Conservation (phyloP, 2,329 filamentous ascomycete species). For the Fusarium floridanum region DNA sequence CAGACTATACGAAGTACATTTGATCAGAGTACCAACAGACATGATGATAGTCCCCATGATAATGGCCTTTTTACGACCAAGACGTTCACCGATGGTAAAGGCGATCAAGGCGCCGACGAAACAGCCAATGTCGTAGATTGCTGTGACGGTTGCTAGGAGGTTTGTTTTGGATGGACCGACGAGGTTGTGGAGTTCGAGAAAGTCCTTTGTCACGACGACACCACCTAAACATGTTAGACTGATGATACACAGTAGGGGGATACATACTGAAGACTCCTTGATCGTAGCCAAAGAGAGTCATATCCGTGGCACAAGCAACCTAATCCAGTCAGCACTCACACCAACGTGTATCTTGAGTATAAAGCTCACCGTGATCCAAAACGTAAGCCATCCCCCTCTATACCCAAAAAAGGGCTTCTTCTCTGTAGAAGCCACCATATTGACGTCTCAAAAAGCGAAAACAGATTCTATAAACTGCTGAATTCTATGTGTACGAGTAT, state of each 20-base stretch:
- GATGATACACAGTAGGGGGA: neutral
- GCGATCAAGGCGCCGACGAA: conserved; percentile 28
- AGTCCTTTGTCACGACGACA: conserved; percentile 26
- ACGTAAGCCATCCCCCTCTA: conserved; percentile 31
- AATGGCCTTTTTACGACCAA: conserved; percentile 28
- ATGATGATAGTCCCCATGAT: conserved; percentile 23
- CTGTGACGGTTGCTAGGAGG: conserved; percentile 24
- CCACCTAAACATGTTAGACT: conserved; percentile 8
- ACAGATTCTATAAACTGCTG: neutral
- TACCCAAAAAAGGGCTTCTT: conserved; percentile 22
- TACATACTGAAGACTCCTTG: conserved; percentile 22
- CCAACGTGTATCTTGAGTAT: no score
- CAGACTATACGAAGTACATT: conserved; percentile 25
- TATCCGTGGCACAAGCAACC: conserved; percentile 29
- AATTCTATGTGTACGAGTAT: neutral
- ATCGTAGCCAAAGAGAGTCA: conserved; percentile 27
- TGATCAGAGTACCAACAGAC: conserved; percentile 29
- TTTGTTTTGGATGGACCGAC: conserved; percentile 25
- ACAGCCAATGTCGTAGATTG: conserved; percentile 30
- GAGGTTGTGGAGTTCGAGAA: conserved; percentile 27
- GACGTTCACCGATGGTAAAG: conserved; percentile 22
- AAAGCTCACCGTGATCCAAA: conserved; percentile 27
- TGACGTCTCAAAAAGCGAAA: neutral
- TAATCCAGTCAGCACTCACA: neutral
- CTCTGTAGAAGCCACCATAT: neutral